Base-by-base conservation (phyloP, 1,139 yeast genomes). In the Hyphopichia buzzinii region DNA sequence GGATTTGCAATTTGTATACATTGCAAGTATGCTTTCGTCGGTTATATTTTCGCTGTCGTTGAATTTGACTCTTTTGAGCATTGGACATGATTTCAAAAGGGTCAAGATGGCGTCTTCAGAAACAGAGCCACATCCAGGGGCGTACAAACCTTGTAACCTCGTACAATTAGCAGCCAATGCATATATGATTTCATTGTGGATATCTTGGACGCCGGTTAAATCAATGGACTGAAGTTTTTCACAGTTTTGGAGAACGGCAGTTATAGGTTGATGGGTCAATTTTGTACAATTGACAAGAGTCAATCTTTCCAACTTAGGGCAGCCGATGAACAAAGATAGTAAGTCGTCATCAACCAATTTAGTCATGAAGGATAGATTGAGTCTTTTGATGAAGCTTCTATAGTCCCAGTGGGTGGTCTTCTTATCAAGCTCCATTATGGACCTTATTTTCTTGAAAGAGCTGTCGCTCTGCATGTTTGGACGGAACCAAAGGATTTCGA, bases 401-500 rank as follows among this genome's bases (percentile, higher is more conserved):
- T 90, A 90, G 50, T 83, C 78, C 80, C 88, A 83, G 41, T 74
- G 72, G 1, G 90, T 82, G 25, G 61, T 49, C 0, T 45, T 44
- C 22, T 76, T 64, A 13, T 77, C 71, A 17, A 72, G 49, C 36
- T 60, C 65, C 82, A 84, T 79, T 21, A 82, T 75, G 29, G 64
- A 60, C 42, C 72, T 69, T 36, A 84, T 73, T 38, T 76, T 70
- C 48, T 57, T 64, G 53, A 70, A 74, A 26, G 79, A 76, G 3
- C 56, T 48, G 44, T 70, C 77, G 47, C 74, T 77, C 52, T 74
- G 84, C 64, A 77, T 84, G 42, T 81, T 83, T 2, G 97, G 97
- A 43, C 97, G 76, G 55, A 87, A 86, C 95, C 97, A 90, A 29
- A 90, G 67, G 37, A 84, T 72, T 53, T 88, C 96, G 12, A 89